Percentiles rank a stretch among this genome's conserved stretches.
phyloP scores from a whole-genome alignment of 2,329 filamentous ascomycete species.

The Phyllosticta citriasiana region DNA sequence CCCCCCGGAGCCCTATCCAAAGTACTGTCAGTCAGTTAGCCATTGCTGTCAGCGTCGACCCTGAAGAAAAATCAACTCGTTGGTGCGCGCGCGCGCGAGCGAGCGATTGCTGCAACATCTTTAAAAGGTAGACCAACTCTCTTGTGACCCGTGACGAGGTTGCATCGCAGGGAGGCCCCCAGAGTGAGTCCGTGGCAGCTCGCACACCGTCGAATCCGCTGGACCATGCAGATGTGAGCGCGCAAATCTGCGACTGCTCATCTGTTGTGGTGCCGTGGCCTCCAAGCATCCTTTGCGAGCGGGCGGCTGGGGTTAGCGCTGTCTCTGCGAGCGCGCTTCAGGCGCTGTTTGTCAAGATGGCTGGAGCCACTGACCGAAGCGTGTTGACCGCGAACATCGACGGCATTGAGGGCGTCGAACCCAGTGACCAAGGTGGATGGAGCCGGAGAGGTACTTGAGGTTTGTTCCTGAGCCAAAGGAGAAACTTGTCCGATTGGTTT shows the following conservation, averaged over 20 bases:
- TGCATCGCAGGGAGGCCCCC: not conserved
- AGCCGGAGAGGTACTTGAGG: not conserved
- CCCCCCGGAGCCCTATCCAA: not conserved
- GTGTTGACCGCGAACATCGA: not conserved
- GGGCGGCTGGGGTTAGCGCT: not conserved
- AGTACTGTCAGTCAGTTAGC: not conserved
- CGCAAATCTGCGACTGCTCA: not conserved
- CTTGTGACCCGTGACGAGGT: not conserved
- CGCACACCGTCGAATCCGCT: not conserved
- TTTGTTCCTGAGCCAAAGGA: not conserved
- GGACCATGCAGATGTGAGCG: not conserved
- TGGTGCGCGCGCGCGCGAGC: not conserved
- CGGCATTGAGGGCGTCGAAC: not conserved
- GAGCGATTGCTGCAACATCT: not conserved
- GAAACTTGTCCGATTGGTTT: not conserved
- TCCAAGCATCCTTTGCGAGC: not conserved
- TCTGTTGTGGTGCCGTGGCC: not conserved
- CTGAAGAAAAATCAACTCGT: not conserved
- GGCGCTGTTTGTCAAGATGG: not conserved
- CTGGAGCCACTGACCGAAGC: not conserved
- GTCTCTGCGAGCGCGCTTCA: not conserved
- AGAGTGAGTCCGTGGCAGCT: not conserved
- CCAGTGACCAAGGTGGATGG: not conserved
- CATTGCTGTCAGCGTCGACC: not conserved
- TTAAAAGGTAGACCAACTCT: not conserved